Conservation (phyloP, 139 green algal genomes). For the Chlamydomonas asymmetrica region DNA sequence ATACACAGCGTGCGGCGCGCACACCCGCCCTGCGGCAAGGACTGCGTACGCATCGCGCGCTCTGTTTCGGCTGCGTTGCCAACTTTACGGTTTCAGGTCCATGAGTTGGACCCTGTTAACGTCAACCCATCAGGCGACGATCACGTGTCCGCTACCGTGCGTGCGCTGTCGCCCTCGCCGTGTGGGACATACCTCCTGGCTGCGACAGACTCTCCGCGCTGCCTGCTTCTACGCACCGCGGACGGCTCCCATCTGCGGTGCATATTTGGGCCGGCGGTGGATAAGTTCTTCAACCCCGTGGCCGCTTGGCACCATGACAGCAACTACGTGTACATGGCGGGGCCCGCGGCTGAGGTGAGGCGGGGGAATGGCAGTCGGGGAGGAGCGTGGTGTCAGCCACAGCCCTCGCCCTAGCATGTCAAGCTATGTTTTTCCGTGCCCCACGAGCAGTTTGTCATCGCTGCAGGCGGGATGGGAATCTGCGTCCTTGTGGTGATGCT, state of each 20-base stretch:
- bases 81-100: not conserved
- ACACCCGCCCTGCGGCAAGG: not conserved
- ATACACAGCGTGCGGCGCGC: not conserved
- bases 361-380: too few relatives aligned
- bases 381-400: too few relatives aligned
- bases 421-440: not conserved
- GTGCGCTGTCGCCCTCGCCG: conserved; percentile 50
- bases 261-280: conserved; percentile 30
- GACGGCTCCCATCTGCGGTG: conserved; percentile 14
- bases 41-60: not conserved
- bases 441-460: not conserved
- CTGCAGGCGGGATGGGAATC: not conserved
- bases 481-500: not conserved
- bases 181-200: conserved; percentile 50
- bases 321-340: conserved; percentile 30
- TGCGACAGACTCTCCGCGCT: conserved; percentile 48
- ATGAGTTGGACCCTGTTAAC: conserved; percentile 48
- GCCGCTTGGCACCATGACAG: conserved; percentile 34
- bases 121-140: conserved; percentile 66
- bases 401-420: too few relatives aligned
- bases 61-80: not conserved
- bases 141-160: conserved; percentile 62
- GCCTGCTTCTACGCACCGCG: conserved; percentile 52
- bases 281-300: conserved; percentile 38
- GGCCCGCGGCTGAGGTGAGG: conserved; percentile 21